A percentile compares a stretch with the other conserved stretches of the same genome.
Conservation (phyloP, 2,329 filamentous ascomycete genomes). For the Aureobasidium sp. region DNA sequence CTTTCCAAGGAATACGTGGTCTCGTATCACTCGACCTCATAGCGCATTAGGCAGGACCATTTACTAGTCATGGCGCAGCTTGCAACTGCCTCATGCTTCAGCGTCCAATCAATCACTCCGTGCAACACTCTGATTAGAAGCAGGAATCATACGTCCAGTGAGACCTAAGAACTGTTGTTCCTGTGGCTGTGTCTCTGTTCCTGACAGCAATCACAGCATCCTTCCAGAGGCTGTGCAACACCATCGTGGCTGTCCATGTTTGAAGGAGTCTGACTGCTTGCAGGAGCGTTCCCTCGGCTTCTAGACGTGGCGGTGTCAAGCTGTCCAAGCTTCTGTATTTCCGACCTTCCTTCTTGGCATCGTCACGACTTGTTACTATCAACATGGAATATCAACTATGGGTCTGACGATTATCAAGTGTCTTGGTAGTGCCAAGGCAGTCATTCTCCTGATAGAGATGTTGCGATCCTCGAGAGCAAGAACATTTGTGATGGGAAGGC, state of each 20-base stretch:
- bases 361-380: no score
- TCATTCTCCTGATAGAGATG: no score
- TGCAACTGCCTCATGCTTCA: not conserved
- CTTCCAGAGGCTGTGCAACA: constrained; percentile 3
- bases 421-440: no score
- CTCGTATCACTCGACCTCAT: constrained; percentile 10
- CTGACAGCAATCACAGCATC: no score
- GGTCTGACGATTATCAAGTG: no score
- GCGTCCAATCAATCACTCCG: not conserved
- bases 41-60: constrained; percentile 6
- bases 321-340: not conserved
- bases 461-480: no score
- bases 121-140: no score
- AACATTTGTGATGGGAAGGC: no score
- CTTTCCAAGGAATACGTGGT: not conserved
- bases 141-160: no score
- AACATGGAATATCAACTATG: no score
- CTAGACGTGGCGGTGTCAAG: not conserved
- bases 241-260: not conserved
- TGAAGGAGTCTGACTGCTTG: not conserved
- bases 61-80: constrained; percentile 12
- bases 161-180: not conserved
- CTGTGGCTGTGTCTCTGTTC: constrained; percentile 3
- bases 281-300: not conserved
- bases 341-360: not conserved